These are phyloP conservation scores for Fermentozyma sake DNA, from an alignment of 1,139 yeast species.

Conservation along the genomic window DNA sequence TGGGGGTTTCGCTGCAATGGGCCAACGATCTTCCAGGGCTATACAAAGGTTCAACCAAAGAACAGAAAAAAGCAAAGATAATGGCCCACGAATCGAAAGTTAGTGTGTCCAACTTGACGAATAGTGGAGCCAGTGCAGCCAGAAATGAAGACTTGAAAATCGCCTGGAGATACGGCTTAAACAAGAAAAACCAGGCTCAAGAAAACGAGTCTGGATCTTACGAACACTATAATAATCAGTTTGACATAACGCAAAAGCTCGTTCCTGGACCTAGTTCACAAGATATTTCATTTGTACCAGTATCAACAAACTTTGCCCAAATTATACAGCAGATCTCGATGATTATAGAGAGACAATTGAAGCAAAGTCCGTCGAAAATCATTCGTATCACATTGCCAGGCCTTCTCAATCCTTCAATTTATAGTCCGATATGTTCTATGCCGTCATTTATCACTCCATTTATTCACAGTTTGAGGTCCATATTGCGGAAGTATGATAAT, in stretches of 20 bases:
- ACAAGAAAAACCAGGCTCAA: constrained; percentile 29
- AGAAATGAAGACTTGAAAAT: constrained; percentile 56
- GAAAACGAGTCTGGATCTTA: constrained; percentile 14
- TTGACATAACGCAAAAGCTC: constrained; percentile 69
- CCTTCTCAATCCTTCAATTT: constrained; percentile 73
- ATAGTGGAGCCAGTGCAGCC: constrained; percentile 13
- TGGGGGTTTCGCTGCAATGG: constrained; percentile 64
- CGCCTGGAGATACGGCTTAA: constrained; percentile 82
- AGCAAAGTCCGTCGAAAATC: constrained; percentile 34
- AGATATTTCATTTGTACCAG: constrained; percentile 57
- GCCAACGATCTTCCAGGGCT: constrained; percentile 74
- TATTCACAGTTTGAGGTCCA: constrained; percentile 52
- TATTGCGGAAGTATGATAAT: constrained; percentile 44
- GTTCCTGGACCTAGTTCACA: constrained; percentile 60
- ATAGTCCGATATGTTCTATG: constrained; percentile 50
- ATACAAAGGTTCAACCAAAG: constrained; percentile 66
- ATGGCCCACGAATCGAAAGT: constrained; percentile 56
- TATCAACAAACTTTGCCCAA: constrained; percentile 18
- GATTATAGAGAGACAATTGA: constrained; percentile 32
- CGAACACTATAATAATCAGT: constrained; percentile 61
- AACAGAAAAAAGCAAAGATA: constrained; percentile 58
- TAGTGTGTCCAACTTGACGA: constrained; percentile 61
- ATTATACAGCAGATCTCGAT: constrained; percentile 38
- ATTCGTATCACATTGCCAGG: constrained; percentile 72
- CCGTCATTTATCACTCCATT: constrained; percentile 56